Conservation (phyloP, 1,284 basidiomycete genomes). For the Cryptococcus sp. region DNA sequence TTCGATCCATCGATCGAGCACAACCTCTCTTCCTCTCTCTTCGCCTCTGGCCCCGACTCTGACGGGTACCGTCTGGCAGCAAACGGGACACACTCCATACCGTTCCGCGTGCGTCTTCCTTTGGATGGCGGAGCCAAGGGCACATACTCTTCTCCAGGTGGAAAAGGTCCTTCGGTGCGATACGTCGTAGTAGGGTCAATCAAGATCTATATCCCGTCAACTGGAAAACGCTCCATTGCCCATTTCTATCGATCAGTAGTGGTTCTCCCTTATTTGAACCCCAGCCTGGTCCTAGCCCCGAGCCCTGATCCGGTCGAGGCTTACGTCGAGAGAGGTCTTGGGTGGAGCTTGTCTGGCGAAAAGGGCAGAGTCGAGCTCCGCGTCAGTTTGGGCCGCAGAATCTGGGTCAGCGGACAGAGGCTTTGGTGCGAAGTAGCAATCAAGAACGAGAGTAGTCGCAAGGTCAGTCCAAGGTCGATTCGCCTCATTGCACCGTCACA, state of each 20-base stretch:
- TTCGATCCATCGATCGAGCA: slow-evolving; percentile 53
- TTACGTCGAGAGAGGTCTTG: slow-evolving; percentile 61
- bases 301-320: slow-evolving; percentile 65
- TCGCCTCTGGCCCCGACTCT: slow-evolving; percentile 60
- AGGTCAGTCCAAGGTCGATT: slow-evolving; percentile 45
- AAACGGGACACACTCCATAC: slow-evolving; percentile 71
- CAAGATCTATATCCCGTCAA: slow-evolving; percentile 71
- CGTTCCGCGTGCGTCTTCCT: slow-evolving; percentile 77
- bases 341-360: slow-evolving; percentile 63
- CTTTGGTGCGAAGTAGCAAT: slow-evolving; percentile 72
- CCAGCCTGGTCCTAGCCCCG: slow-evolving; percentile 64
- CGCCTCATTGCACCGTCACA: too few species aligned
- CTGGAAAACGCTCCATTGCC: slow-evolving; percentile 71
- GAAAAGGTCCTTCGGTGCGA: slow-evolving; percentile 61
- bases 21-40: slow-evolving; percentile 56
- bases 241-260: slow-evolving; percentile 89
- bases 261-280: slow-evolving; percentile 77
- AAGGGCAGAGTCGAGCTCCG: slow-evolving; percentile 70
- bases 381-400: slow-evolving; percentile 70
- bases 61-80: slow-evolving; percentile 70
- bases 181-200: slow-evolving; percentile 86
- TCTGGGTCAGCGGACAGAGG: slow-evolving; percentile 84
- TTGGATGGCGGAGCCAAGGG: slow-evolving; percentile 73
- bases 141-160: slow-evolving; percentile 61
- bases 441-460: slow-evolving; percentile 71